Evolutionary conservation across 352 stramenopile species (phyloP).

Genomic region (Pythium brassicae): DNA sequence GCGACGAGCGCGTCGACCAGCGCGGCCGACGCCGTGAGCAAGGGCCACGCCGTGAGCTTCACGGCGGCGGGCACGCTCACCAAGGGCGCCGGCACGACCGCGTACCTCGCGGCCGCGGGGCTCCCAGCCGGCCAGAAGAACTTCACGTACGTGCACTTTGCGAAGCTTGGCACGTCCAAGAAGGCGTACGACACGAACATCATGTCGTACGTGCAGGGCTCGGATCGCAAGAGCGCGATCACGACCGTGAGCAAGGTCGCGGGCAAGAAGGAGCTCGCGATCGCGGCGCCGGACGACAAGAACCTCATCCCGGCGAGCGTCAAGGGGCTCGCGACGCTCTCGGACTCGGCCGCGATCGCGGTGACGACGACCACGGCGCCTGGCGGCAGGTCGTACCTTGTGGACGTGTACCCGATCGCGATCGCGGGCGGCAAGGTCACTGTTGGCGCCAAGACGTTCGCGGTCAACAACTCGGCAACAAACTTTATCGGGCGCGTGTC

Average conservation of each 20-base stretch:
- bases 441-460: conserved; percentile 39
- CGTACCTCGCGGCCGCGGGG: conserved; percentile 50
- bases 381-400: conserved; percentile 32
- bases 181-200: conserved; percentile 41
- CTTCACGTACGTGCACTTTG: conserved; percentile 55
- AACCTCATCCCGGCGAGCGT: conserved; percentile 59
- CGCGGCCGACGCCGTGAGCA: conserved; percentile 13
- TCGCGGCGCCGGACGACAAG: conserved; percentile 26
- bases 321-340: conserved; percentile 63
- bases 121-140: conserved; percentile 42
- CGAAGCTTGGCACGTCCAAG: conserved; percentile 45
- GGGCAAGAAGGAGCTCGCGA: conserved; percentile 40
- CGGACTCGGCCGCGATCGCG: conserved; percentile 44
- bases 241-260: conserved; percentile 44
- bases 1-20: conserved; percentile 7
- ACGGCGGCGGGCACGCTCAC: conserved; percentile 36
- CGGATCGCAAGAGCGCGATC: conserved; percentile 33
- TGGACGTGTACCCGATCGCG: conserved; percentile 40
- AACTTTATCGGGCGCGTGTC: conserved; percentile 68
- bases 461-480: conserved; percentile 54
- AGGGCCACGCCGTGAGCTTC: conserved; percentile 69
- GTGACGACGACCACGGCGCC: conserved; percentile 42
- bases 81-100: conserved; percentile 62
- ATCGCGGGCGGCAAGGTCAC: conserved; percentile 39
- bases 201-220: conserved; percentile 55